Percentiles rank a stretch among this genome's conserved stretches.
Evolutionary conservation across 2,329 filamentous ascomycete species (phyloP).

Genomic region (Penicillium expansum): DNA sequence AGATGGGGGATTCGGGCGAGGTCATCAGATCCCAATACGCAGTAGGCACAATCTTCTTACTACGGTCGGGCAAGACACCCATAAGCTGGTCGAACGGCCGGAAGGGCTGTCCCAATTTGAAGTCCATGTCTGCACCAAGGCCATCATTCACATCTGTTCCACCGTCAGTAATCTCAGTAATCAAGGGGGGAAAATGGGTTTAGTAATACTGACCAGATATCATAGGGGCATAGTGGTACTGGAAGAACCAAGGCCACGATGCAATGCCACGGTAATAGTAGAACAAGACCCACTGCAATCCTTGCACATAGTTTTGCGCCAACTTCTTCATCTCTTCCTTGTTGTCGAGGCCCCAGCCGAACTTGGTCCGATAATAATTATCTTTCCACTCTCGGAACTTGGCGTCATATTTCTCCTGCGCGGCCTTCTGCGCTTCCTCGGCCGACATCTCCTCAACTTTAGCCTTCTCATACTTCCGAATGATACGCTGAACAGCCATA

Average conservation of each 20-base stretch:
- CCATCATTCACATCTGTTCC: slow-evolving; percentile 78
- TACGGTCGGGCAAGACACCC: slow-evolving; percentile 95
- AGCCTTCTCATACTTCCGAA: slow-evolving; percentile 88
- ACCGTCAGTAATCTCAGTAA: slow-evolving; percentile 27
- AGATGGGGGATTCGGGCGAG: slow-evolving; percentile 81
- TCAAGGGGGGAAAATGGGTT: background rate
- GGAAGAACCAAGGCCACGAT: slow-evolving; percentile 98
- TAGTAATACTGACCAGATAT: slow-evolving; percentile 65
- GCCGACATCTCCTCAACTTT: slow-evolving; percentile 75
- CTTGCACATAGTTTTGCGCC: slow-evolving; percentile 95
- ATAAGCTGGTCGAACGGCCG: slow-evolving; percentile 94
- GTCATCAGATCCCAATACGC: slow-evolving; percentile 94
- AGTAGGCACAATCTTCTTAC: slow-evolving; percentile 88
- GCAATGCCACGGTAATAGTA: slow-evolving; percentile 98
- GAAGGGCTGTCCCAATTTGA: slow-evolving; percentile 93
- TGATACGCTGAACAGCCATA: slow-evolving; percentile 77
- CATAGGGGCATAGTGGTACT: slow-evolving; percentile 95
- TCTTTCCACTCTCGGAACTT: slow-evolving; percentile 94
- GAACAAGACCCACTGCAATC: slow-evolving; percentile 94
- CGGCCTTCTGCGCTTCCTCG: slow-evolving; percentile 73
- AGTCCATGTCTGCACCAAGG: slow-evolving; percentile 80
- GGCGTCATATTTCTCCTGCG: slow-evolving; percentile 81
- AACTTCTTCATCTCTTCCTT: slow-evolving; percentile 77
- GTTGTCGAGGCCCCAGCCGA: slow-evolving; percentile 80
- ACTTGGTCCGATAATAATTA: slow-evolving; percentile 87